Evolutionary conservation across 257 asterid species (phyloP), one percentile per base, ranked within the genome.

Genomic region (Eustoma russellianum): DNA sequence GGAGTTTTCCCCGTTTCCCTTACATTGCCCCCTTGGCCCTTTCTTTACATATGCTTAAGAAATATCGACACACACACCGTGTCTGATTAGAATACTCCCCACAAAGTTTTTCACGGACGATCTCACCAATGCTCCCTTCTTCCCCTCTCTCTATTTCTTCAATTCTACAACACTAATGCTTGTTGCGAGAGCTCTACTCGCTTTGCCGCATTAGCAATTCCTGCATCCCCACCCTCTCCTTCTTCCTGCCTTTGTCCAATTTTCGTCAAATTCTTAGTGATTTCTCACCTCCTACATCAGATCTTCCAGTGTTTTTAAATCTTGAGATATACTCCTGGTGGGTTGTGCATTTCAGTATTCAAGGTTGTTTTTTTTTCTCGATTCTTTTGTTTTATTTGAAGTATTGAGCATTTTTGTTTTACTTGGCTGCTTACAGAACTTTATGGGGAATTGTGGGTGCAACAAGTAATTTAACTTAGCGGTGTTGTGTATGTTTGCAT

Each of bases 31-130:
- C 56, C 44, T 0, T 19, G 48, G 17, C 12, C 30, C 44, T 46
- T 44, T 10, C 14, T 16, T 52, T 14, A 47, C 33, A 8, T 7
- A 12, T 3, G 70, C 86, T 70, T 83, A 73, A 67, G 74, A 67
- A 73, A 56, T 67, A 83, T 77, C 93, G 88, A 79, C 66, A 66
- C 18, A 14, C 28, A 44, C 17, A n/a, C n/a, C n/a, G n/a, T 6
- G 49, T 53, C 35, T 28, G 48, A 19, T 10, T 47, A 62, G 48
- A 63, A 52, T 63, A 59, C 68, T 61, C 75, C 68, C 70, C n/a
- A 64, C 56, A 59, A 30, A 18, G 12, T 17, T 48, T 68, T n/a
- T 52, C 17, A 43, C 49, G n/a, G 86, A 62, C 93, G 93, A 77
- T 77, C 65, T 74, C 72, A 68, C 70, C 88, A 57, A 83, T 70